Evolutionary conservation across 768 basidiomycete species (phyloP), one percentile per base, ranked within the genome.

Genomic region (Strobilomyces echinocephalus): DNA sequence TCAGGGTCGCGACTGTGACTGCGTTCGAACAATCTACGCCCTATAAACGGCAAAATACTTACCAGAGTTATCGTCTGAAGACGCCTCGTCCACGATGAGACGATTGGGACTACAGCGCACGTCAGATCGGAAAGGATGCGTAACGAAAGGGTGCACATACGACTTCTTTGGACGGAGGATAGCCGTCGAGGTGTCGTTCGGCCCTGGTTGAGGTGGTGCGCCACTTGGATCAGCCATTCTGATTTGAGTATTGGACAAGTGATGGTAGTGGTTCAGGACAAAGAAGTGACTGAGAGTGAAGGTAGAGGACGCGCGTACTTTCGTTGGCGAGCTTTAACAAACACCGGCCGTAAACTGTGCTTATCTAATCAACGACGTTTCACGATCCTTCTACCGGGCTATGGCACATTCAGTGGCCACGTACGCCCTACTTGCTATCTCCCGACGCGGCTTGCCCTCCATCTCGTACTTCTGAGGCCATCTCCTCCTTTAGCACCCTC

Each of bases 121-220:
- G 60, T 63, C 51, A 61, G 49, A 58, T 61, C 39, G 26, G 30
- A 44, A 47, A 30, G 50, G 44, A 46, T 50, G 52, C 46, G 52
- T 28, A 40, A 57, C 26, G 42, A 42, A 57, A 50, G 20, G 30
- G n/a, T 34, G 42, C 18, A 80, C 92, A 60, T 71, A 97, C 95
- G 92, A 95, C 80, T 97, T 95, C 89, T 98, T 99, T 59, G 88
- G 87, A 57, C 97, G 78, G 55, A 99, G 79, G 70, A 99, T 98
- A 45, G 95, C 95, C 34, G 95, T 98, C 18, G 95, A 91, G 50
- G 82, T 78, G 63, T 97, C 95, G 71, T 97, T 87, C 24, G 86
- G 84, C 46, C 85, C 88, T n/a, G 89, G 88, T 63, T 85, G 87
- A 55, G 88, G 81, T 53, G 88, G 68, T 55, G 88, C 89, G 61